Evolutionary conservation across 2,329 filamentous ascomycete genomes (phyloP), one percentile per base, ranked within the genome.

Genomic region (Tolypocladium pustulatum): DNA sequence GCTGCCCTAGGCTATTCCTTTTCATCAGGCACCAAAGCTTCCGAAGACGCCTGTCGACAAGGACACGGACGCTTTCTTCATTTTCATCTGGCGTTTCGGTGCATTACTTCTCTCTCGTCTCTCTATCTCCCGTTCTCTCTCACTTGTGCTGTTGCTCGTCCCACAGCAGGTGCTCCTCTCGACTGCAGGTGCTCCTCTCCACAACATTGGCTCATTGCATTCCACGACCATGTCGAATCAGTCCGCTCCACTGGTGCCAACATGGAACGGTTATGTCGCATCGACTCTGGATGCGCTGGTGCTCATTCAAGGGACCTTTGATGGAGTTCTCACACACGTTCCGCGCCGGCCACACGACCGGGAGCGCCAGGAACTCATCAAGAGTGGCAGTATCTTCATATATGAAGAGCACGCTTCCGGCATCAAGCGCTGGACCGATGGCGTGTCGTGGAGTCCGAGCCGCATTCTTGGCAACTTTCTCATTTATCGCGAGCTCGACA

Each of bases 371-470:
- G 80, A 84, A 25, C 82, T 96, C 56, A 94, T 96, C 68, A 83
- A 83, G 64, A 95, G 90, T 65, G 92, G 92, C 40, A 88, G 88
- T 64, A 83, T 96, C 54, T 94, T 96, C 73, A 90, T 96, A 64
- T 97, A 96, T 71, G 91, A 96, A 68, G 91, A 96, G 71, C 87
- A 90, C 61, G 87, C 90, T 0, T 95, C 91, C 0, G 91, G 91
- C 6, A 96, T 96, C 75, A 95, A 95, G 75, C 82, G 92, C 58
- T 97, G 92, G 92, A 96, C 91, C 0, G 92, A 97, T 65, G 91
- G 92, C 17, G 84, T 93, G 13, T 87, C 88, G 8, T 97, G 92
- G 92, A 95, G 90, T 65, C 92, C 92, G 0, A 95, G 87, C 71
- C 86, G 89, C 20, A 93, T 95, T 54, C 78, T 93, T 54, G 88